Evolutionary conservation across 176 grass and related monocot species (phyloP).

Genomic region (Oryza meridionalis): DNA sequence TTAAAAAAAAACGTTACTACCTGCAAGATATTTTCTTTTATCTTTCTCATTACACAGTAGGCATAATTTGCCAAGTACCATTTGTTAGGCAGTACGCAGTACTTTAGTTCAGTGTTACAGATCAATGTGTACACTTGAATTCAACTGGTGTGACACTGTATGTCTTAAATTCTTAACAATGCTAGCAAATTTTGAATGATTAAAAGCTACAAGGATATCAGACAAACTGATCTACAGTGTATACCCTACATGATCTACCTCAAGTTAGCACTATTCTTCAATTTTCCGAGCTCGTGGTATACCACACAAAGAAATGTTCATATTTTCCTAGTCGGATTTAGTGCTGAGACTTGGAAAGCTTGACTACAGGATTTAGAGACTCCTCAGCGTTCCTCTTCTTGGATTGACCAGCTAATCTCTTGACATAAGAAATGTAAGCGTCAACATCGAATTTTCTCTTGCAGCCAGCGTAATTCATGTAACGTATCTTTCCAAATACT

Average conservation of each 20-base stretch:
- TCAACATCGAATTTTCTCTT: conserved; percentile 94
- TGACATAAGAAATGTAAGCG: conserved; percentile 80
- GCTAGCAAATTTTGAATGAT: not conserved
- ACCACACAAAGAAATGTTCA: not conserved
- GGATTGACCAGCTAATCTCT: conserved; percentile 50
- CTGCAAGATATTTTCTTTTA: no score
- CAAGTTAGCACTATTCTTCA: not conserved
- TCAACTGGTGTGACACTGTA: not conserved
- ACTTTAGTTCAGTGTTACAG: not conserved
- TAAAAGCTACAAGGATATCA: conserved; percentile 11
- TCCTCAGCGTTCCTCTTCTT: conserved; percentile 74
- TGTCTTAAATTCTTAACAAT: not conserved
- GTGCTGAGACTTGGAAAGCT: conserved; percentile 31
- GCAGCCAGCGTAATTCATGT: conserved; percentile 95
- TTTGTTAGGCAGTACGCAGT: no score
- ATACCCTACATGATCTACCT: not conserved
- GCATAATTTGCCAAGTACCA: no score
- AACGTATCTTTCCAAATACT: conserved; percentile 94
- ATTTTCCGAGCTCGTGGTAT: not conserved
- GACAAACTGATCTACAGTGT: not conserved
- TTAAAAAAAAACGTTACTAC: no score
- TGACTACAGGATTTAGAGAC: conserved; percentile 26
- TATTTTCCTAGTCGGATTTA: not conserved
- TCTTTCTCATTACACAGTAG: no score
- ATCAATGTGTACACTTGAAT: not conserved